Base-by-base conservation (phyloP, 495 filamentous ascomycete genomes). In the Daldinia childiae region DNA sequence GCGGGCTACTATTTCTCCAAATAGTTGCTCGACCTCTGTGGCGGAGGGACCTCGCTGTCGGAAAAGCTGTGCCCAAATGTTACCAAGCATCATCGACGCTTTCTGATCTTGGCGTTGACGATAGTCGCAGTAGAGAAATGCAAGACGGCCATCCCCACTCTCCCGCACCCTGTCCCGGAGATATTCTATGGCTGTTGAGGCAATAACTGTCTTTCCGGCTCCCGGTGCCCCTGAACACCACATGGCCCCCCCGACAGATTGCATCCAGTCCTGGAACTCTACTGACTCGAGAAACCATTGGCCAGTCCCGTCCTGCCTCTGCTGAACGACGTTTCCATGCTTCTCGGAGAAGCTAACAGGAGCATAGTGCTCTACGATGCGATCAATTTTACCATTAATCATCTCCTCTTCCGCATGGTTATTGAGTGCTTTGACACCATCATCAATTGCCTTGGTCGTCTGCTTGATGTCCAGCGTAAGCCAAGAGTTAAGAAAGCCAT, bases 71-170 rank as follows among this genome's bases (percentile, higher is more conserved):
- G 81, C 80, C 21, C 83, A 61, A 5, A 86, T 41, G 43, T 73
- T 79, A 41, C 66, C 71, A 4, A 84, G 67, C 14, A 85, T 58
- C 29, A 70, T 57, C 6, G 54, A 19, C 2, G 66, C 48, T 5
- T 64, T 80, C 72, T 84, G 81, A n/a, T 79, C 75, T 4, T 73
- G 45, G 34, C 80, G 69, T 8, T 62, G 58, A 29, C 76, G 67
- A 64, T 76, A 85, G 55, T 78, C 79, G 69, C 76, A 85, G 63
- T 79, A 86, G 52, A 84, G 7, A 56, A 78, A 83, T 5, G 79
- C 79, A 50, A 86, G 62, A 6, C 76, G 75, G 62, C 80, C 51
- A 17, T 62, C 61, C 0, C n/a, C 36, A 0, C 70, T 71, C 21
- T 65, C 57, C 0, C 54, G 24, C 15, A 71, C 59, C 19, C 61